Base-by-base conservation (phyloP, 495 filamentous ascomycete genomes). In the Melanomma pulvis-pyrius region DNA sequence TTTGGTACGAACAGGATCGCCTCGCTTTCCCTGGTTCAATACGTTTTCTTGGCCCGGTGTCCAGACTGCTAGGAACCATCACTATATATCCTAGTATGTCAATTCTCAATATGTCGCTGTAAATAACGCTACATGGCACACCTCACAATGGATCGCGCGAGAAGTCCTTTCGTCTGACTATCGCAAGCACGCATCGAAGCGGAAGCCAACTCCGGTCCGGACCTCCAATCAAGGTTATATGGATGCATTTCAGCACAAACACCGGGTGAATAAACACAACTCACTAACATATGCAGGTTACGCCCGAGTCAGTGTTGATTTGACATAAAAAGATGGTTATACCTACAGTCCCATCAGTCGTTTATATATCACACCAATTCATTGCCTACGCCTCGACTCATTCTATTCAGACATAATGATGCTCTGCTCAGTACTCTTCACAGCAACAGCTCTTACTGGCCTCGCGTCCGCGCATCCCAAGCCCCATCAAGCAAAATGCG, bases 401-500 rank as follows among this genome's bases (percentile, higher is more conserved):
- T 8, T 17, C 26, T 8, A 8, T 41, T 29, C 22, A 12, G 48
- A 24, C 25, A 25, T 29, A 32, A 57, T 41, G n/a, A 24, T 21
- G 30, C 13, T 41, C 9, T 15, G 5, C 17, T 9, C 32, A 22
- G 19, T 32, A 26, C 24, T 57, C 12, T 8, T 44, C 30, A 24
- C 34, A 21, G 34, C 53, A 17, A 17, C 51, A 49, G 48, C 59
- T 28, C 22, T 62, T 3, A 17, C 36, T 4, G 65, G 47, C 8
- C 7, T 30, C 21, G 21, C 29, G 11, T 41, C 25, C 24, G 51
- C 62, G 4, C 30, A 58, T 5, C 62, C 59, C 30, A 17, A 15
- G 22, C 50, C 26, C 24, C 25, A n/a, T n/a, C 8, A 63, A 50
- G 6, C 4, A 26, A 36, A 28, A 49, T 68, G 65, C 53, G 51